phyloP scores from a whole-genome alignment of 2,329 filamentous ascomycete genomes.

The Botryotinia convoluta region DNA sequence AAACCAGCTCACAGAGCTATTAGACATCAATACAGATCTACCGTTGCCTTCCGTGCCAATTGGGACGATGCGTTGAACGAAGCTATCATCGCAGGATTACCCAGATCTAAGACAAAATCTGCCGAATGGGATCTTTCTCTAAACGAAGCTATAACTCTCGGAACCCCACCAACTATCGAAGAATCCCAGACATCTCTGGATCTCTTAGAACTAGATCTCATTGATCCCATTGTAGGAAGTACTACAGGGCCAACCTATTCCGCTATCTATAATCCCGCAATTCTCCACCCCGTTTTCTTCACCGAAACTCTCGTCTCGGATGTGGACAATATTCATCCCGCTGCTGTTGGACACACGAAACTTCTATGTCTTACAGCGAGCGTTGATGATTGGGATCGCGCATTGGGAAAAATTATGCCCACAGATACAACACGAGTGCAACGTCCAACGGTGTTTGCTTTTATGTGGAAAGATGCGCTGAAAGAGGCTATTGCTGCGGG shows the following conservation, averaged over 20 bases:
- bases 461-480: constrained; percentile 15
- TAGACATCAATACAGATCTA: constrained; percentile 26
- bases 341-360: constrained; percentile 22
- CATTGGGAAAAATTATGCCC: constrained; percentile 25
- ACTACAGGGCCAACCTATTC: not conserved
- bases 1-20: constrained; percentile 21
- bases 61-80: constrained; percentile 33
- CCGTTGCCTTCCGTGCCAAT: constrained; percentile 23
- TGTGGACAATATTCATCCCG: constrained; percentile 23
- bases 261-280: constrained; percentile 22
- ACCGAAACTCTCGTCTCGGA: constrained; percentile 20
- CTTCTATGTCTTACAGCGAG: constrained; percentile 16
- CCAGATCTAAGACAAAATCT: constrained; percentile 9
- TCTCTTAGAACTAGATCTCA: no score
- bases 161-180: constrained; percentile 20
- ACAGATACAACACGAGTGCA: constrained; percentile 22
- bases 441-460: constrained; percentile 15
- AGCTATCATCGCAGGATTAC: constrained; percentile 29
- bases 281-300: constrained; percentile 28
- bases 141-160: constrained; percentile 21
- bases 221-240: not conserved
- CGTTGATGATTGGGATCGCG: constrained; percentile 28
- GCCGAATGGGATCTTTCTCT: constrained; percentile 29
- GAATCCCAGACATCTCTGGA: not conserved
- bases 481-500: constrained; percentile 14